Percentiles rank a stretch among this genome's conserved stretches.
These are phyloP conservation scores for Paragyromitra xinjiangensis DNA, from an alignment of 495 filamentous ascomycete genomes.

Conservation along the genomic window DNA sequence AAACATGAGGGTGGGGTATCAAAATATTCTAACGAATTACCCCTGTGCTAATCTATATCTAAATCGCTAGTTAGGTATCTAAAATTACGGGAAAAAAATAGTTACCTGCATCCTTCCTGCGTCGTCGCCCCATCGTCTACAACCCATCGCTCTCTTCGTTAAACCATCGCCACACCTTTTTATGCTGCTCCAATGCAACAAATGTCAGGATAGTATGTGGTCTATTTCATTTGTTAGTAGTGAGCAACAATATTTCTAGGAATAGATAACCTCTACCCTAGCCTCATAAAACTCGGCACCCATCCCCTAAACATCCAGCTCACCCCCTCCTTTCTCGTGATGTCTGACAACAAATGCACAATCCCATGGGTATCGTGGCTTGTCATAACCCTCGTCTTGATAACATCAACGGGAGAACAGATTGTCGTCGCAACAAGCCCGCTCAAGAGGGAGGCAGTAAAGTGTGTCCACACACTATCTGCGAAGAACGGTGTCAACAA, in stretches of 20 bases:
- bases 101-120: conserved; percentile 15
- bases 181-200: conserved; percentile 91
- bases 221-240: conserved; percentile 51
- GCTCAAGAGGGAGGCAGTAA: conserved; percentile 82
- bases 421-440: conserved; percentile 95
- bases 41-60: conserved; percentile 27
- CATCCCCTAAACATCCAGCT: conserved; percentile 97
- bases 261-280: conserved; percentile 65
- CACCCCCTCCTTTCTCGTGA: conserved; percentile 79
- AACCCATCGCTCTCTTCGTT: conserved; percentile 25
- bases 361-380: conserved; percentile 70
- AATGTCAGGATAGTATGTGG: conserved; percentile 96
- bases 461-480: conserved; percentile 84
- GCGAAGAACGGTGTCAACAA: conserved; percentile 72
- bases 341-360: conserved; percentile 68
- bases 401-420: conserved; percentile 93
- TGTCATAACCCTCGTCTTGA: conserved; percentile 96
- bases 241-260: not conserved
- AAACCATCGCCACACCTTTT: conserved; percentile 67
- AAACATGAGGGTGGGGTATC: conserved; percentile 1
- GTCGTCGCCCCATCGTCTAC: not conserved
- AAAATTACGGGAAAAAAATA: conserved; percentile 13
- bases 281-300: conserved; percentile 93
- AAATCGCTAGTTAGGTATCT: conserved; percentile 32
- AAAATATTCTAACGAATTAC: not conserved